A percentile compares a stretch with the other conserved stretches of the same genome.
phyloP scores from a whole-genome alignment of 2,329 filamentous ascomycete species.

The Fusarium acutatum region DNA sequence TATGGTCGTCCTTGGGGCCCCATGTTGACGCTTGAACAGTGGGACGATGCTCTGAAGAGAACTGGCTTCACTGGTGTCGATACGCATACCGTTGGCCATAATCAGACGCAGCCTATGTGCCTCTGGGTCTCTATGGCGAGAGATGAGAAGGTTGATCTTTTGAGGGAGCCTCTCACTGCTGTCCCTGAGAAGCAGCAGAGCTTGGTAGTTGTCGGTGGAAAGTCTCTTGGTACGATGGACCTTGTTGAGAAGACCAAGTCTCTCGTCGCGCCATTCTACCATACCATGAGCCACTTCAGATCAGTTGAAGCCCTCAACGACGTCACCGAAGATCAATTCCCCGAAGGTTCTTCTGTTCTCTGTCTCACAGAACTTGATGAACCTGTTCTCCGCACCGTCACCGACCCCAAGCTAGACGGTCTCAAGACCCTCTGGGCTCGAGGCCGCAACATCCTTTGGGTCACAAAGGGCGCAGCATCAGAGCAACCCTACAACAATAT shows the following conservation, averaged over 20 bases:
- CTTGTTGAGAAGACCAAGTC: not conserved
- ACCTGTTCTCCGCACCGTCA: not conserved
- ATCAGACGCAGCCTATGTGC: slow-evolving; percentile 6
- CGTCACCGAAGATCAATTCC: not conserved
- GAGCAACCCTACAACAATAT: slow-evolving; percentile 16
- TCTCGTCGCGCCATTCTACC: not conserved
- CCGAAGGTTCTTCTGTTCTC: not conserved
- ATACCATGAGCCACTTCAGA: not conserved
- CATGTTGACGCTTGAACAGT: slow-evolving; percentile 4
- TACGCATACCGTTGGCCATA: not conserved
- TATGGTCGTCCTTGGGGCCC: slow-evolving; percentile 10
- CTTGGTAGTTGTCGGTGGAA: not conserved
- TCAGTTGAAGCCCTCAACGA: not conserved
- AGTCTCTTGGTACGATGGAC: not conserved
- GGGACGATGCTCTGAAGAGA: slow-evolving; percentile 9
- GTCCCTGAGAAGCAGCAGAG: not conserved
- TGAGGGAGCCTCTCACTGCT: not conserved
- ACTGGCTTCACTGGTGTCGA: slow-evolving; percentile 18
- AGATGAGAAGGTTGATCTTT: not conserved
- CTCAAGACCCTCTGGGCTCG: not conserved
- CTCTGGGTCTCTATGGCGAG: not conserved
- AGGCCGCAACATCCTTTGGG: slow-evolving; percentile 2
- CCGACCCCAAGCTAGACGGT: not conserved
- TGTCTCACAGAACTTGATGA: not conserved
- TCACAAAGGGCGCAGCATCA: not conserved